Base-by-base conservation (phyloP, 2,329 filamentous ascomycete genomes). In the Pseudogymnoascus sp. region DNA sequence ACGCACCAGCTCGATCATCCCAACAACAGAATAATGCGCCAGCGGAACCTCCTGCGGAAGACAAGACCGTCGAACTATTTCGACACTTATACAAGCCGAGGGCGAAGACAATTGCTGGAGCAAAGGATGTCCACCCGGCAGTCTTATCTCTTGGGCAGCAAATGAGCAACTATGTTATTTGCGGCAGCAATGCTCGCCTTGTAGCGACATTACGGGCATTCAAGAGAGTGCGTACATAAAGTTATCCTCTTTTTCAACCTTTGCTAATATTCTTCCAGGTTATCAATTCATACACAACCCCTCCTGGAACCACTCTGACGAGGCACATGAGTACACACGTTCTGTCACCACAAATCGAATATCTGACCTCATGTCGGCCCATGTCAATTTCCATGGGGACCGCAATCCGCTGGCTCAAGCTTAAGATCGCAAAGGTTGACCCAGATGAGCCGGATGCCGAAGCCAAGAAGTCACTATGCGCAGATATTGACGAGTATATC, bases 331-430 rank as follows among this genome's bases (percentile, higher is more conserved):
- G 91, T 33, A 89, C 90, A 9, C 91, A 97, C 75, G 87, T 91
- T 66, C 85, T 99, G 64, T 94, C 92, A 71, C 91, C 92, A 38
- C 94, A 99, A 76, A 97, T 99, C 71, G 92, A 95, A 67, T 97
- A 95, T 72, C 83, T 99, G 64, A 90, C 91, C 64, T 91, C 91
- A 68, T 97, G 92, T 72, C 87, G 94, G n/a, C 92, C 94, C 35
- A 90, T 99, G 77, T 95, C 91, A 67, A 94, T 96, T 75, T 91
- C 91, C 65, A 96, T 97, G 87, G 94, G 94, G 64, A 99, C 97
- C 74, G 92, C 92, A 36, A 96, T 99, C 72, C 86, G 94, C 62
- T 93, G 92, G 82, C 82, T 99, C 59, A 99, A 99, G 79, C 85
- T 96, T 58, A 86, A 91, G 70, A 93, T 99, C 72, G 89, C 91